Base-by-base conservation (phyloP, 2,329 filamentous ascomycete genomes). In the Fusarium tanahbumbuense region DNA sequence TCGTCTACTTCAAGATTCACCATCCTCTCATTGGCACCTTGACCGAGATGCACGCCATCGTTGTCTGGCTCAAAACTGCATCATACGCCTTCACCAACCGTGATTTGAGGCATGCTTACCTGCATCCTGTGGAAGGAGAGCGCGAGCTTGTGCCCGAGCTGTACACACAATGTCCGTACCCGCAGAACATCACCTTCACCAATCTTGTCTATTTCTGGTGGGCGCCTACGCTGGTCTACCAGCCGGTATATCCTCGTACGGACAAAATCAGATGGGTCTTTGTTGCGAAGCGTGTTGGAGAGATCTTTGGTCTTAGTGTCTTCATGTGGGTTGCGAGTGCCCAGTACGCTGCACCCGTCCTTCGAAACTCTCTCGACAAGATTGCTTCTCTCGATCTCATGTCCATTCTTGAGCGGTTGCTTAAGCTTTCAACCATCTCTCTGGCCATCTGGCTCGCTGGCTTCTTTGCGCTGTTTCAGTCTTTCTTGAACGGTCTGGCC, bases 121-220 rank as follows among this genome's bases (percentile, higher is more conserved):
- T 98, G 23, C 92, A 97, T 76, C 92, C 93, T 3, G 83, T 85
- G 44, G 85, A 86, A 57, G 87, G 88, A 65, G 89, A 92, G 59
- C 87, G 87, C 61, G 89, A 92, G 61, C 86, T 91, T 53, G 83
- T 98, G 6, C 96, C 96, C 1, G 90, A 93, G 40, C 85, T 98
- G 25, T 99, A 98, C 82, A 84, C 86, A 15, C 78, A 88, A 56
- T 97, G 94, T 75, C 93, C 95, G 0, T 99, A 99, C 78, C 96
- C 96, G 0, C 82, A 88, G 49, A 99, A 98, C 79, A 93, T 99
- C 79, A 97, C 94, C 5, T 86, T 98, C 72, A 82, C 86, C 53
- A 99, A 98, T 78, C 84, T 99, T 27, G 89, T 88, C 61, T 99
- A 98, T 82, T 99, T 99, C 80, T 98, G 96, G 95, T 95, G 94